Conservation (phyloP, 192 early-diverging fungal species). For the Podila verticillata region DNA sequence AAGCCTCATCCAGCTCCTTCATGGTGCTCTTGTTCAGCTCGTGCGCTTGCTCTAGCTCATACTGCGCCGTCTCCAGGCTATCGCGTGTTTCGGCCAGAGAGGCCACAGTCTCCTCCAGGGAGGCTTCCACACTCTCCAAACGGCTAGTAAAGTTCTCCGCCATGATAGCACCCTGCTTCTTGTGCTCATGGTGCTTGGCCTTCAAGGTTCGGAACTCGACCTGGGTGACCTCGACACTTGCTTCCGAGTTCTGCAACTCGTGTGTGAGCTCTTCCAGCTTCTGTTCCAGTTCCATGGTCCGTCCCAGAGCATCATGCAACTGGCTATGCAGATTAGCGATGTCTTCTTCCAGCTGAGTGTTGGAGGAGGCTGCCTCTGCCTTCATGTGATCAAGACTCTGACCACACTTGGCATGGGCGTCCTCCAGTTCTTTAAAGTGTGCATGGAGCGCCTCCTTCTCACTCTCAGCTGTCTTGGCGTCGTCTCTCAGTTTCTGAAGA, state of each 20-base stretch:
- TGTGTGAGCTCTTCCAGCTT: constrained; percentile 24
- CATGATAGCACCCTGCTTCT: constrained; percentile 23
- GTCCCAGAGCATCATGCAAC: constrained; percentile 37
- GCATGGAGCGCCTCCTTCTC: constrained; percentile 10
- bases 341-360: constrained; percentile 28
- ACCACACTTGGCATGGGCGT: constrained; percentile 4
- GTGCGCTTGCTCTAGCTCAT: constrained; percentile 26
- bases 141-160: constrained; percentile 10
- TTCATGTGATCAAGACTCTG: not conserved
- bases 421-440: constrained; percentile 15
- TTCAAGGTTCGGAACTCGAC: constrained; percentile 28
- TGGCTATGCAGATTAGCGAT: constrained; percentile 30
- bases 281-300: constrained; percentile 44
- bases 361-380: constrained; percentile 6
- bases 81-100: constrained; percentile 24
- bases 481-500: constrained; percentile 51
- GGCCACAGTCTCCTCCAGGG: constrained; percentile 20
- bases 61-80: constrained; percentile 18
- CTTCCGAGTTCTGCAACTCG: constrained; percentile 25
- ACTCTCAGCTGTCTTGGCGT: constrained; percentile 20
- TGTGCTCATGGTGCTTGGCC: constrained; percentile 50
- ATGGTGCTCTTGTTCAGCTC: constrained; percentile 18
- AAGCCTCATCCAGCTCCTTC: constrained; percentile 28
- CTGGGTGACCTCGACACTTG: constrained; percentile 7
- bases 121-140: constrained; percentile 14